Conservation (phyloP, 192 early-diverging fungal genomes). For the Thamnidium elegans region DNA sequence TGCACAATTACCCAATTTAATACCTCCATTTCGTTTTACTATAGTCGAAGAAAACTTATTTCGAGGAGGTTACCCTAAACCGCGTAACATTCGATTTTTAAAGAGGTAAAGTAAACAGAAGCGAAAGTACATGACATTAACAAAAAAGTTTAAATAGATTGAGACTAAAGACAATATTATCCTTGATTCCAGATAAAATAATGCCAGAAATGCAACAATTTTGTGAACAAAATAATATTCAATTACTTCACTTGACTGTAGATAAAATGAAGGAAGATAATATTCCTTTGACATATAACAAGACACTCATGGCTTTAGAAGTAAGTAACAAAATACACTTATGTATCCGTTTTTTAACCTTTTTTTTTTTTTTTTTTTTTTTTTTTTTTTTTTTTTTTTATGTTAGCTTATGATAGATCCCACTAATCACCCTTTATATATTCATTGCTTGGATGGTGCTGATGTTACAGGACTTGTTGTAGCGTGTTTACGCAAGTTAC, state of each 20-base stretch:
- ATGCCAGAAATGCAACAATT: constrained; percentile 58
- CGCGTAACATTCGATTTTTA: constrained; percentile 82
- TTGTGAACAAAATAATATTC: constrained; percentile 62
- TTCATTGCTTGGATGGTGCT: constrained; percentile 91
- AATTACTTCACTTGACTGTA: constrained; percentile 65
- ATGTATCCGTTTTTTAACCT: neutral
- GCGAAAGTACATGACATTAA: neutral
- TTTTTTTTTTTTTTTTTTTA: constrained; percentile 8
- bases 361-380: constrained; percentile 4
- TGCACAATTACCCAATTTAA: constrained; percentile 46
- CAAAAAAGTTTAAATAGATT: constrained; percentile 42
- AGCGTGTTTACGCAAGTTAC: constrained; percentile 85
- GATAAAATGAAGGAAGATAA: constrained; percentile 82
- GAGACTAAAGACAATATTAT: constrained; percentile 77
- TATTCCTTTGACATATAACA: constrained; percentile 75
- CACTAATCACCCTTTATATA: constrained; percentile 68
- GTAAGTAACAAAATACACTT: constrained; percentile 13
- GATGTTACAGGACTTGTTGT: constrained; percentile 82
- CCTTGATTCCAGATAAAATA: constrained; percentile 77
- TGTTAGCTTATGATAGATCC: constrained; percentile 72
- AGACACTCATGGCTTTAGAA: constrained; percentile 65
- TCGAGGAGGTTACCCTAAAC: constrained; percentile 87
- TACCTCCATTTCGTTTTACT: constrained; percentile 83
- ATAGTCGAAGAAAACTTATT: constrained; percentile 81
- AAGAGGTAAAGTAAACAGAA: constrained; percentile 45